phyloP scores from a whole-genome alignment of 225 moss, liverwort and hornwort species.

The Lunularia cruciata region DNA sequence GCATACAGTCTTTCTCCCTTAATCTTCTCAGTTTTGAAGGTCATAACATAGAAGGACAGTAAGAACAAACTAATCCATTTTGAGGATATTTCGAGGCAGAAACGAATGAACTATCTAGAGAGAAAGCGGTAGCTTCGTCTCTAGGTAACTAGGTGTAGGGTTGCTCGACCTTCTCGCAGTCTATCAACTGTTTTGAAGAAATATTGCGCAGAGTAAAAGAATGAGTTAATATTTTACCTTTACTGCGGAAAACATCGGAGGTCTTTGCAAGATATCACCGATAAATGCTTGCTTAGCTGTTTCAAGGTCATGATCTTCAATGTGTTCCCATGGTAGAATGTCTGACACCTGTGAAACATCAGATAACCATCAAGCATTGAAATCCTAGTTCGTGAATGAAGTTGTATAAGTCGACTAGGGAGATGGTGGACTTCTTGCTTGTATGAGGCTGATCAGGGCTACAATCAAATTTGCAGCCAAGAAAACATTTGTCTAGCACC shows the following conservation, averaged over 20 bases:
- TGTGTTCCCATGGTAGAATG: slow-evolving; percentile 79
- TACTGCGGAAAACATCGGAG: slow-evolving; percentile 57
- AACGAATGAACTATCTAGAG: background rate
- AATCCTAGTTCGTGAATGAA: too few species aligned
- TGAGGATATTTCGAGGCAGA: background rate
- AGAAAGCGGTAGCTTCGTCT: background rate
- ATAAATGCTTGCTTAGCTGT: slow-evolving; percentile 38
- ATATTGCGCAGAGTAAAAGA: too few species aligned
- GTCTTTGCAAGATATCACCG: slow-evolving; percentile 53
- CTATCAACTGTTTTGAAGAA: too few species aligned
- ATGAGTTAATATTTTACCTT: too few species aligned
- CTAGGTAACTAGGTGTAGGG: too few species aligned
- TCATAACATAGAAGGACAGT: background rate
- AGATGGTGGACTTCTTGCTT: too few species aligned
- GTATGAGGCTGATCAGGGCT: too few species aligned
- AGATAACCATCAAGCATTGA: too few species aligned
- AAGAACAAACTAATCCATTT: background rate
- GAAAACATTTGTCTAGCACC: too few species aligned
- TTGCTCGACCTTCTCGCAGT: too few species aligned
- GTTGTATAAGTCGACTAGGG: too few species aligned
- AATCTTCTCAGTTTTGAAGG: slow-evolving; percentile 37
- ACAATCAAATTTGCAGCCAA: too few species aligned
- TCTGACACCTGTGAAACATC: slow-evolving; percentile 67
- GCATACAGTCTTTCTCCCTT: slow-evolving; percentile 83
- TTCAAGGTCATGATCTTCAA: slow-evolving; percentile 54